A percentile compares a stretch with the other conserved stretches of the same genome.
phyloP scores from a whole-genome alignment of 208 protist genomes.

The Trypanosoma mega region DNA sequence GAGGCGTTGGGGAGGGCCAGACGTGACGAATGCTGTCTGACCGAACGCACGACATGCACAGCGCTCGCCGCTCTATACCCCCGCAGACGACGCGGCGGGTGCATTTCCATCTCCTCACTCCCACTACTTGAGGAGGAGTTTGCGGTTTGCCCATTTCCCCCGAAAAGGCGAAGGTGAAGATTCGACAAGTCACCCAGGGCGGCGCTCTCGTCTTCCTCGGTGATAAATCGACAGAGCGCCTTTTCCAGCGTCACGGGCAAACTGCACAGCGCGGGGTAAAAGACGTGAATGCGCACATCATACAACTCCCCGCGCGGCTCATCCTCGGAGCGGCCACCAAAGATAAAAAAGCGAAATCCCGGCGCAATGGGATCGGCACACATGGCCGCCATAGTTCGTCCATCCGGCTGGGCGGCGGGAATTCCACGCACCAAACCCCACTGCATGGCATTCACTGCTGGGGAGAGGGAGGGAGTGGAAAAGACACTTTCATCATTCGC shows the following conservation, averaged over 20 bases:
- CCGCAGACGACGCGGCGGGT: too few species aligned
- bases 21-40: not conserved
- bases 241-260: constrained; percentile 24
- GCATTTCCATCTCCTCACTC: too few species aligned
- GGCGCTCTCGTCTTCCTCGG: not conserved
- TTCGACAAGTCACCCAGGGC: too few species aligned
- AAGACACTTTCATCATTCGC: not conserved
- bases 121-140: too few species aligned
- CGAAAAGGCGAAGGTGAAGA: too few species aligned
- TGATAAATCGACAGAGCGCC: not conserved
- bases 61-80: too few species aligned
- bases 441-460: not conserved
- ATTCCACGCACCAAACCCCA: constrained; percentile 22
- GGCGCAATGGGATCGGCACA: constrained; percentile 35
- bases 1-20: constrained; percentile 28
- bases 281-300: constrained; percentile 33
- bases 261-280: constrained; percentile 26
- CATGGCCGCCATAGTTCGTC: constrained; percentile 65
- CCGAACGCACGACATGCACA: too few species aligned
- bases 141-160: too few species aligned
- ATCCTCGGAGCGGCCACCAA: constrained; percentile 54
- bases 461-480: not conserved
- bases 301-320: constrained; percentile 51
- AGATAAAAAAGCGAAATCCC: constrained; percentile 50
- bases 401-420: constrained; percentile 28